Evolutionary conservation across 169 alveolate species (phyloP), one percentile per base, ranked within the genome.

Genomic region (Nephromyces sp.): DNA sequence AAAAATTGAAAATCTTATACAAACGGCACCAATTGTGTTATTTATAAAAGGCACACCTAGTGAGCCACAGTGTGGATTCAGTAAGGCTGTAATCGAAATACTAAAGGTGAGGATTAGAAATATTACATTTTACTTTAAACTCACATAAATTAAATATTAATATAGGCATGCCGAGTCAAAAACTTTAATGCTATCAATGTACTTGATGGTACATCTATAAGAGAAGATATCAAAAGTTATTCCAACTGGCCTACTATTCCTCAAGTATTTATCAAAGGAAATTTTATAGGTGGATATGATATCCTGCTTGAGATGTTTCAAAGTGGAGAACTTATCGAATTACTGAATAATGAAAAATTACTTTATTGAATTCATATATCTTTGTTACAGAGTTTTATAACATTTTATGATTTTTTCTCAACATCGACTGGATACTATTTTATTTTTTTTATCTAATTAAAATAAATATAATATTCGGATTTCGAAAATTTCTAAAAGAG

Each of bases 211-310:
- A 28, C 6, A 0, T 21, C 0, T 22, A 69, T 72, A 2, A 62
- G 95, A 66, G 86, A 86, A 62, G 89, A 87, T 66, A 70, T 89
- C 22, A 91, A 89, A 72, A 68, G 75, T 52, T 88, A 79, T 57
- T 76, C 88, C 24, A 70, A 78, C 67, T 91, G 95, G 95, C 92
- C 94, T 30, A 91, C 95, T 1, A 87, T 81, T 72, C 95, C 95
- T 32, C 92, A 91, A 73, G 70, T 89, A 21, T 91, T 72, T 52
- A 76, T 88, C 28, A 68, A 84, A 22, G 89, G 88, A 6, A 80
- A 87, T 28, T 84, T 91, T 62, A 66, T 89, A 22, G 95, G 95
- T 3, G 95, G 95, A 64, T 66, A 78, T 22, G 95, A 91, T 68
- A 78, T 89, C 8, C 28, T 63, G 1, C 28, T 43, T 2, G 80